A percentile compares a stretch with the other conserved stretches of the same genome.
These are phyloP conservation scores for Apiospora sp. DNA, from an alignment of 2,329 filamentous ascomycete genomes.

Conservation along the genomic window DNA sequence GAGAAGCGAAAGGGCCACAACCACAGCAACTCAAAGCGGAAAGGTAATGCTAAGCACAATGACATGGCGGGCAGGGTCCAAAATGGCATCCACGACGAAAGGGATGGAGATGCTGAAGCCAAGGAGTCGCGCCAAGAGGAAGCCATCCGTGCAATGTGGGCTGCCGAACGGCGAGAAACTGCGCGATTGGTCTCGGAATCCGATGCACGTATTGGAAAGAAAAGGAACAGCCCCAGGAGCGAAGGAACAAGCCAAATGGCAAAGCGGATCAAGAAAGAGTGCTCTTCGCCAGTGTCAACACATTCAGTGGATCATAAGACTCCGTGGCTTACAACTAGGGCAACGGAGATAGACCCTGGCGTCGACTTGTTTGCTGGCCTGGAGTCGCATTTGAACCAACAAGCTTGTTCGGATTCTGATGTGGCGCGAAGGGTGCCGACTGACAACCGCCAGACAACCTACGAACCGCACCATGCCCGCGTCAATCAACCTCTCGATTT, in stretches of 20 bases:
- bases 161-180: slow-evolving; percentile 38
- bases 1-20: slow-evolving; percentile 24
- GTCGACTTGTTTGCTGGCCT: slow-evolving; percentile 39
- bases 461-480: background rate
- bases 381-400: slow-evolving; percentile 37
- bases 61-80: background rate
- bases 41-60: slow-evolving; percentile 23
- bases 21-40: slow-evolving; percentile 25
- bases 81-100: slow-evolving; percentile 29
- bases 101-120: slow-evolving; percentile 38
- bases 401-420: slow-evolving; percentile 29
- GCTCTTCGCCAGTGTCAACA: background rate
- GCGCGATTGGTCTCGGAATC: slow-evolving; percentile 40
- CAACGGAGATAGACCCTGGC: slow-evolving; percentile 27
- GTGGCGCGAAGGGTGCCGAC: slow-evolving; percentile 7
- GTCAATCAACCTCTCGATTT: background rate
- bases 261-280: background rate
- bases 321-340: background rate
- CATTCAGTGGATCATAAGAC: background rate
- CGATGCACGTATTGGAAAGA: slow-evolving; percentile 24
- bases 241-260: background rate
- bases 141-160: slow-evolving; percentile 45
- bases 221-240: slow-evolving; percentile 24
- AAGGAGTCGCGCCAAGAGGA: slow-evolving; percentile 40
- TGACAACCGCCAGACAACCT: background rate